Evolutionary conservation across 768 basidiomycete genomes (phyloP), one percentile per base, ranked within the genome.

Genomic region (Panellus pusillus): DNA sequence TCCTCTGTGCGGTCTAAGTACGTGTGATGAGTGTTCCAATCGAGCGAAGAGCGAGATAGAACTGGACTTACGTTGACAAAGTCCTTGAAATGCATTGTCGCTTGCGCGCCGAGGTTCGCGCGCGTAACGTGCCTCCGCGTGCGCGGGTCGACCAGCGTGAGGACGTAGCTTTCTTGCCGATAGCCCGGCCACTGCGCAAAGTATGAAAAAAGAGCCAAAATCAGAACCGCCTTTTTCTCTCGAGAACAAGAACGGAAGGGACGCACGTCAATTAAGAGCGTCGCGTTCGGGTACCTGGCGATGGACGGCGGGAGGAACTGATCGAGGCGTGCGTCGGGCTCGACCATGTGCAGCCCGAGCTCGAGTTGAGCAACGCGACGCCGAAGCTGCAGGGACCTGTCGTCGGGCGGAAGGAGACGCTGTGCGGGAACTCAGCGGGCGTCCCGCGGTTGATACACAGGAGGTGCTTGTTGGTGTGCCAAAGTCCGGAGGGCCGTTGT

Each of bases 181-280:
- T 60, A 60, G n/a, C 58, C 58, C 11, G 58, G 58, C 58, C 58
- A 60, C 53, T 59, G 49, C 1, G 14, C 9, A 20, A 11, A n/a
- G 13, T 13, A 44, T n/a, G 31, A 24, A 20, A 19, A 4, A 9
- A 29, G 1, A 12, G 8, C 11, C 17, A 39, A 44, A 7, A 19
- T 24, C 24, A 24, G 24, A 24, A 24, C 24, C 24, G 24, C 24
- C 6, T 24, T 6, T 6, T 24, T 6, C 3, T 24, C 24, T 24
- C 24, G 24, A 6, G 6, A 24, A 24, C 3, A 24, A 24, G 24
- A 24, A 24, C 24, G 24, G 24, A 24, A 24, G 24, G 24, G 24
- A 51, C 50, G 18, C 32, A 55, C 54, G 4, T 54, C 44, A 20
- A 60, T 15, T 19, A 46, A 38, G 4, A 60, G 17, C 28, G 47